Base-by-base conservation (phyloP, 164 flowering plant species). In the Berberis vulgaris region DNA sequence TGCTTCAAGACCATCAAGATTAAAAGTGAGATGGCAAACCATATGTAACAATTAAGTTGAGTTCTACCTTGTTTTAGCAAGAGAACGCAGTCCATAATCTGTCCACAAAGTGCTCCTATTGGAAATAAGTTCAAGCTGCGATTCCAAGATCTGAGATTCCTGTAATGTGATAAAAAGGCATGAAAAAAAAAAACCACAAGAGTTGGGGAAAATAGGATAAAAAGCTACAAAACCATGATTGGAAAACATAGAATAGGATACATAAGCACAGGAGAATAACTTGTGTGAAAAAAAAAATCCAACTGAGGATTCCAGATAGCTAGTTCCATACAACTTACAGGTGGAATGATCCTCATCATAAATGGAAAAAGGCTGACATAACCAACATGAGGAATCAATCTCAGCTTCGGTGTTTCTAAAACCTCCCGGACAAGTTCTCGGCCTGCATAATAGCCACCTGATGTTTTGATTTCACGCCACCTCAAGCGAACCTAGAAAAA, bases 351-450 rank as follows among this genome's bases (percentile, higher is more conserved):
- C 78, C 70, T 80, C 75, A 76, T 73, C 74, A 89, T 95, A 61
- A 94, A 84, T 44, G 97, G 99, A 67, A 95, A 95, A 68, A 95
- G 91, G 80, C 94, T 89, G 74, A 89, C 94, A 77, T 89, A 91
- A 67, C 99, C 97, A 75, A 95, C 42, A 75, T 95, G 99, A 77
- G 96, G 97, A 77, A 89, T 96, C 49, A 91, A 69, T 66, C 78
- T 80, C 75, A 86, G 66, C 45, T 74, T 68, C 45, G 99, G 97
- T 67, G 5, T 72, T 68, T 81, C 87, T 12, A 80, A 54, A 52
- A 82, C 97, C 67, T 85, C 91, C 12, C 99, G 78, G 39, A 91
- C 68, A 63, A 91, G 86, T 77, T 87, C 85, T 71, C 85, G 75
- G 45, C 65, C 65, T 39, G 76, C 74, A 67, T 85, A 69, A 66